Percentiles rank a stretch among this genome's conserved stretches.
These are phyloP conservation scores for Didymella keratinophila DNA, from an alignment of 2,329 filamentous ascomycete genomes.

Conservation along the genomic window DNA sequence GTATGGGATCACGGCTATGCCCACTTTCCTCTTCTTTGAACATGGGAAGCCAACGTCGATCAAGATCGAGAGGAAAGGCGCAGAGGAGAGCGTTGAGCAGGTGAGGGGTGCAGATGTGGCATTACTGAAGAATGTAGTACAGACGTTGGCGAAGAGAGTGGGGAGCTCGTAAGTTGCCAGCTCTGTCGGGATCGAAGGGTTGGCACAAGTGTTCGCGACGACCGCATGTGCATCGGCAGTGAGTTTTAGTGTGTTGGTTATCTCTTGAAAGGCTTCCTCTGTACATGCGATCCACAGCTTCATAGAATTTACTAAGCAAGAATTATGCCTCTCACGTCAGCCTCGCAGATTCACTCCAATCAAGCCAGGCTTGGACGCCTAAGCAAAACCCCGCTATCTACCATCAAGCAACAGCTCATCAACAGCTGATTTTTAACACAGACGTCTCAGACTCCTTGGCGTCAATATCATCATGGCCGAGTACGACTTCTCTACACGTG, in stretches of 20 bases:
- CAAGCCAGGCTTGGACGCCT: neutral
- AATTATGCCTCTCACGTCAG: conserved; percentile 1
- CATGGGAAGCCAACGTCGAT: conserved; percentile 21
- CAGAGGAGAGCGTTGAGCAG: conserved; percentile 3
- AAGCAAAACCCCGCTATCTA: neutral
- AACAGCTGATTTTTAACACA: no score
- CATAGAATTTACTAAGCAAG: no score
- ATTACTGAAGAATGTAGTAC: conserved; percentile 24
- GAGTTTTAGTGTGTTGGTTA: no score
- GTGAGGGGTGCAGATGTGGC: conserved; percentile 14
- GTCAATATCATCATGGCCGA: neutral
- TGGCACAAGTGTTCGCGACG: no score
- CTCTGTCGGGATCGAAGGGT: no score
- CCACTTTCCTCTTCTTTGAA: conserved; percentile 34
- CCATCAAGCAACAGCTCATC: neutral
- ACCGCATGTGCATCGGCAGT: no score
- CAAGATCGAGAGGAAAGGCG: conserved; percentile 24
- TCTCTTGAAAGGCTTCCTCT: no score
- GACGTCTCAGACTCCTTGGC: neutral
- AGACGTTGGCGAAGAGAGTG: conserved; percentile 14
- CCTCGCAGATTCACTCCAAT: neutral
- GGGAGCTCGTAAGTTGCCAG: neutral
- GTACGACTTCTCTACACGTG: neutral
- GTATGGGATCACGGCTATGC: conserved; percentile 56
- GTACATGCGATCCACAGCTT: no score